A percentile compares a stretch with the other conserved stretches of the same genome.
Conservation (phyloP, 2,329 filamentous ascomycete genomes). For the Beauveria sp. region DNA sequence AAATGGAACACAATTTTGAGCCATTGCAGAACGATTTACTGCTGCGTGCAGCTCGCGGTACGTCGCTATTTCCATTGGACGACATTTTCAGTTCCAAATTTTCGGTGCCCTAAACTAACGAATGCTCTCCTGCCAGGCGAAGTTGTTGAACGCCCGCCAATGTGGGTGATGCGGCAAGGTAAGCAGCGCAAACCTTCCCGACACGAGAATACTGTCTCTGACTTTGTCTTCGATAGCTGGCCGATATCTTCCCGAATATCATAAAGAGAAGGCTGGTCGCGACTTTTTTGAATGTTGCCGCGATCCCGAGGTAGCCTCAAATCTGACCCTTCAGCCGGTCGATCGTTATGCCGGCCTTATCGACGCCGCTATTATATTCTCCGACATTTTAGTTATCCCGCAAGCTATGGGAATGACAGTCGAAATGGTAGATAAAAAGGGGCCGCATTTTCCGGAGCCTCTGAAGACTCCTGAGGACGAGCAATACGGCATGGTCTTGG, state of each 20-base stretch:
- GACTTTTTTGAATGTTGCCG: conserved; percentile 99
- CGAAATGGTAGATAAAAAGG: conserved; percentile 96
- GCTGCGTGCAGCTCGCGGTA: conserved; percentile 78
- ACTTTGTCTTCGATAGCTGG: conserved; percentile 53
- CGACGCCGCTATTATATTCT: conserved; percentile 98
- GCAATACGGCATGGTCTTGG: conserved; percentile 74
- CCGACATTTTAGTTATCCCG: conserved; percentile 93
- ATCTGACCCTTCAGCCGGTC: conserved; percentile 87
- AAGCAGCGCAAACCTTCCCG: conserved; percentile 19
- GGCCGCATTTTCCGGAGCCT: conserved; percentile 86
- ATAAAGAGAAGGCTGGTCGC: conserved; percentile 77
- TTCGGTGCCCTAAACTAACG: conserved; percentile 25
- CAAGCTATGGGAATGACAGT: conserved; percentile 97
- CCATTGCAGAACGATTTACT: conserved; percentile 90
- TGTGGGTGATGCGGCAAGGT: conserved; percentile 99
- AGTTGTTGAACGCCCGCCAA: conserved; percentile 83
- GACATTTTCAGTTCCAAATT: conserved; percentile 16
- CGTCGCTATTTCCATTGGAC: conserved; percentile 17
- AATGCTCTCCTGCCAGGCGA: conserved; percentile 48
- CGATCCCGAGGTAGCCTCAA: conserved; percentile 84
- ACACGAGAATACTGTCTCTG: background rate
- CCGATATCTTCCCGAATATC: conserved; percentile 95
- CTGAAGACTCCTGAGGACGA: conserved; percentile 70
- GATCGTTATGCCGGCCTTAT: conserved; percentile 85
- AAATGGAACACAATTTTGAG: conserved; percentile 65